Percentiles rank a stretch among this genome's conserved stretches.
phyloP scores from a whole-genome alignment of 2,329 filamentous ascomycete species.

The Fusarium tanahbumbuense region DNA sequence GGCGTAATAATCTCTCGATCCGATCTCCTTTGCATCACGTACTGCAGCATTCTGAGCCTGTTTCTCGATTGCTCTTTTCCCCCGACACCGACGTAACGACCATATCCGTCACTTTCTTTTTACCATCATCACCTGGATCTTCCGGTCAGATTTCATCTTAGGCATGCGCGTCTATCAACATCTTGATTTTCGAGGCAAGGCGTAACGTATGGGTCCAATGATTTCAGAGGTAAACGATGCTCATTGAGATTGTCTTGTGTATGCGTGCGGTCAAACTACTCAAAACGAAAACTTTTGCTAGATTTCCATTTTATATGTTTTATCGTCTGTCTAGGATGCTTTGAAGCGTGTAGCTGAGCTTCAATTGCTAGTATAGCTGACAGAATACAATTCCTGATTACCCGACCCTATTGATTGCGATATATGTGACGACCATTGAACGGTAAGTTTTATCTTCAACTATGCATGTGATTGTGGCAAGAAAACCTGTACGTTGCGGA shows the following conservation, averaged over 20 bases:
- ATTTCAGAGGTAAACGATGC: slow-evolving; percentile 1
- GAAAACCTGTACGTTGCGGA: not conserved
- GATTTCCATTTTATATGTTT: slow-evolving; percentile 8
- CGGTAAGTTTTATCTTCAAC: no score
- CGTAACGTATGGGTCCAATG: not conserved
- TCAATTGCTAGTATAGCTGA: not conserved
- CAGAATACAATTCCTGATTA: slow-evolving; percentile 1
- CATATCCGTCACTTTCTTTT: not conserved
- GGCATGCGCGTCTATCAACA: not conserved
- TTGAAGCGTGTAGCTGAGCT: not conserved
- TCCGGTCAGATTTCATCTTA: not conserved
- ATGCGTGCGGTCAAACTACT: not conserved
- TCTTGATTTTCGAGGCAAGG: not conserved
- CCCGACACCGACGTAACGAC: not conserved
- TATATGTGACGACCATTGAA: not conserved
- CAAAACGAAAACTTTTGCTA: not conserved
- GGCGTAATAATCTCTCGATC: not conserved
- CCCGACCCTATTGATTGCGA: not conserved
- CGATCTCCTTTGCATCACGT: not conserved
- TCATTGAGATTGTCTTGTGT: not conserved
- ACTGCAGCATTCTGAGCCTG: not conserved
- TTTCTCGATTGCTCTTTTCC: not conserved
- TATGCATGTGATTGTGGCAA: no score
- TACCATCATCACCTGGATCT: not conserved
- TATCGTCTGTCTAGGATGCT: not conserved